A percentile compares a stretch with the other conserved stretches of the same genome.
These are phyloP conservation scores for Boeremia lycopersici DNA, from an alignment of 2,329 filamentous ascomycete genomes.

Conservation along the genomic window DNA sequence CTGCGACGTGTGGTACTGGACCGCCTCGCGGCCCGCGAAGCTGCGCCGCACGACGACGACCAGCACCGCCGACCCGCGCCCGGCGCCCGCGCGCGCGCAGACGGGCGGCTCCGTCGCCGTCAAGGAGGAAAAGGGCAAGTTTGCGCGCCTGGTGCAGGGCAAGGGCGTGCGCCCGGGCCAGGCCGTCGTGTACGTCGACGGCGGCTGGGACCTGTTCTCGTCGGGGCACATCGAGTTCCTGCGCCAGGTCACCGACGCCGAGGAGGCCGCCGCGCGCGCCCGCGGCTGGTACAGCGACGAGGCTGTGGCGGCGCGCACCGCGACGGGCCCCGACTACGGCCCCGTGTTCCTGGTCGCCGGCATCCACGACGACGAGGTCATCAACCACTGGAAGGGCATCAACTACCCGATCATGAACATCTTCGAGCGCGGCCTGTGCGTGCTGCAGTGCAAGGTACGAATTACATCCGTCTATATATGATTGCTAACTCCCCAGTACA, in stretches of 20 bases:
- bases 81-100: conserved; percentile 36
- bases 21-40: conserved; percentile 56
- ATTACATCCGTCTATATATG: too few species aligned
- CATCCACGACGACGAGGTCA: conserved; percentile 91
- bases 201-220: conserved; percentile 95
- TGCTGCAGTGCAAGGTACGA: conserved; percentile 89
- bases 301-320: conserved; percentile 66
- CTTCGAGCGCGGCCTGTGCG: conserved; percentile 92
- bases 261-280: conserved; percentile 70
- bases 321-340: conserved; percentile 72
- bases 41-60: conserved; percentile 42
- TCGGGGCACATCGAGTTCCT: conserved; percentile 97
- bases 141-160: conserved; percentile 72
- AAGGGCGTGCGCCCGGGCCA: conserved; percentile 76
- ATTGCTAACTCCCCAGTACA: too few species aligned
- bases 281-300: conserved; percentile 77
- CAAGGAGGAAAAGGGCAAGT: conserved; percentile 67
- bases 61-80: conserved; percentile 27
- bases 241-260: conserved; percentile 72
- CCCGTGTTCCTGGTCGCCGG: conserved; percentile 90
- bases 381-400: conserved; percentile 95
- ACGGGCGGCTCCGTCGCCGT: conserved; percentile 48
- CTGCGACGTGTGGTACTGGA: conserved; percentile 86
- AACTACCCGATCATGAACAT: conserved; percentile 99
- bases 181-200: conserved; percentile 90